Conservation (phyloP, 352 stramenopile genomes). For the Globisporangium spiculum region DNA sequence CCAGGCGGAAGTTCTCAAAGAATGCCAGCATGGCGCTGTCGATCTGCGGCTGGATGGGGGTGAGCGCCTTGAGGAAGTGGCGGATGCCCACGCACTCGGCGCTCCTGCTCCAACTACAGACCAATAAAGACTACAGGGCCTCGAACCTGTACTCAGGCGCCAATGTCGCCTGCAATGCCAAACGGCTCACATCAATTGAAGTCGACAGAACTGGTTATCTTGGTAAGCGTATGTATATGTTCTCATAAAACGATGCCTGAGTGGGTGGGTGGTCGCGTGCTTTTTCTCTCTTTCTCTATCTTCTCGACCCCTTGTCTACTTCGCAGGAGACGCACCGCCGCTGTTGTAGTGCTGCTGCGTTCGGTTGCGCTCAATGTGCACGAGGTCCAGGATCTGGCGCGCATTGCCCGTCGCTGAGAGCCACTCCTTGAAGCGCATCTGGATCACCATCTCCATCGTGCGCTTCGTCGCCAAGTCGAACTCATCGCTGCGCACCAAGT, state of each 20-base stretch:
- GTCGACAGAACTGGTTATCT: neutral
- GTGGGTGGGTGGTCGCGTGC: neutral
- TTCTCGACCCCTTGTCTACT: constrained; percentile 5
- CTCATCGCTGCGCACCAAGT: constrained; percentile 75
- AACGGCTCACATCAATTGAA: no score
- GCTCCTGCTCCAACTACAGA: constrained; percentile 28
- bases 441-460: constrained; percentile 79
- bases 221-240: neutral
- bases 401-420: constrained; percentile 82
- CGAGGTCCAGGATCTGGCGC: constrained; percentile 86
- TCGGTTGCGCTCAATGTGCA: constrained; percentile 67
- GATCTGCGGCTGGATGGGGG: constrained; percentile 86
- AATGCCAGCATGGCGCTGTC: constrained; percentile 90
- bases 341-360: neutral
- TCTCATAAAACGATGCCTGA: neutral
- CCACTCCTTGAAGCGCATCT: constrained; percentile 87
- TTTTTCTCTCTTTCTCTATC: neutral
- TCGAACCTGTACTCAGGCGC: no score
- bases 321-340: constrained; percentile 15
- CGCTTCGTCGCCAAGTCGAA: constrained; percentile 78
- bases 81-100: constrained; percentile 64
- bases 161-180: no score
- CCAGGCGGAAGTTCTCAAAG: constrained; percentile 79
- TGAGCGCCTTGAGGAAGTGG: constrained; percentile 82
- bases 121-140: no score